Percentiles rank a stretch among this genome's conserved stretches.
Evolutionary conservation across 108 stramenopile genomes (phyloP).

Genomic region (Nannochloropsis salina): DNA sequence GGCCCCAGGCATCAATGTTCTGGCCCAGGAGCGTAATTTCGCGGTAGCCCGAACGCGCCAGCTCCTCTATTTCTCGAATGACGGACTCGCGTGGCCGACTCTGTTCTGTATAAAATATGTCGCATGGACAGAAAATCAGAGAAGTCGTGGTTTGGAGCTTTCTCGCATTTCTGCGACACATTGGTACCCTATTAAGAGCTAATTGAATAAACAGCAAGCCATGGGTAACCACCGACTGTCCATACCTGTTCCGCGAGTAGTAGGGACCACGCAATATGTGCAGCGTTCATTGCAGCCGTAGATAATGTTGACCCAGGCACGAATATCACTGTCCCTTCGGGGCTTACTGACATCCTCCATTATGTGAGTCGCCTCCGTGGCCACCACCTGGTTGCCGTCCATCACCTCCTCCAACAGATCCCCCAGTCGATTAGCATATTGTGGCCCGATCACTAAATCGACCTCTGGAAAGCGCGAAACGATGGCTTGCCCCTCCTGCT

Average conservation of each 20-base stretch:
- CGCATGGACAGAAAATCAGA: too few relatives aligned
- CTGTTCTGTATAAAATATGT: constrained; percentile 58
- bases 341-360: constrained; percentile 92
- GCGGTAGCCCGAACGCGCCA: constrained; percentile 60
- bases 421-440: constrained; percentile 84
- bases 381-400: constrained; percentile 78
- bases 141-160: too few relatives aligned
- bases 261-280: constrained; percentile 91
- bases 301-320: constrained; percentile 89
- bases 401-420: constrained; percentile 83
- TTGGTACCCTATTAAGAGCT: too few relatives aligned
- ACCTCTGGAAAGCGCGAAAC: constrained; percentile 80
- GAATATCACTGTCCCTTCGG: constrained; percentile 63
- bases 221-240: neutral
- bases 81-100: constrained; percentile 73
- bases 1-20: constrained; percentile 89
- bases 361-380: constrained; percentile 84
- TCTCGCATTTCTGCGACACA: too few relatives aligned
- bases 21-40: constrained; percentile 85
- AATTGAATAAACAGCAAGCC: too few relatives aligned
- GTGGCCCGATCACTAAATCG: constrained; percentile 84
- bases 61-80: constrained; percentile 65
- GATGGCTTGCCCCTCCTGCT: constrained; percentile 88
- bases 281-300: constrained; percentile 93
- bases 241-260: constrained; percentile 8